Conservation (phyloP, 2,329 filamentous ascomycete genomes). For the Neofusicoccum cordaticola region DNA sequence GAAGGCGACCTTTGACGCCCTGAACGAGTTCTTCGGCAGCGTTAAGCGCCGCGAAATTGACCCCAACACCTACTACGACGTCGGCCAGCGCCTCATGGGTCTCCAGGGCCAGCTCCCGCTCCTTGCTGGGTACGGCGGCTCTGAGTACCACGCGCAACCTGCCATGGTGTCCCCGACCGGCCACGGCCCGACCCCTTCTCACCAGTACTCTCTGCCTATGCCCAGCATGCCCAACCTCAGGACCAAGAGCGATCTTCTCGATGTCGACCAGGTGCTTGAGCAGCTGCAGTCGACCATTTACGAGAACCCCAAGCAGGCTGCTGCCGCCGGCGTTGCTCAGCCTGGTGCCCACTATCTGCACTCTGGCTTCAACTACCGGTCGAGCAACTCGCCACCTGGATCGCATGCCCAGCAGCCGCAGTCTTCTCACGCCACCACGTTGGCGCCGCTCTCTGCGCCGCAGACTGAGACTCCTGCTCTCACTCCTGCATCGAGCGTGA, state of each 20-base stretch:
- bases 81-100: constrained; percentile 82
- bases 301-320: constrained; percentile 81
- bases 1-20: constrained; percentile 67
- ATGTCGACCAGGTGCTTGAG: constrained; percentile 92
- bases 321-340: constrained; percentile 73
- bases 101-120: constrained; percentile 63
- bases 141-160: constrained; percentile 54
- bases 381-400: constrained; percentile 56
- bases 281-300: constrained; percentile 96
- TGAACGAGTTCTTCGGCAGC: constrained; percentile 92
- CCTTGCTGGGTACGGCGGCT: constrained; percentile 32
- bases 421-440: constrained; percentile 53
- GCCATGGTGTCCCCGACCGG: constrained; percentile 53
- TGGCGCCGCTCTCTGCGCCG: constrained; percentile 42
- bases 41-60: constrained; percentile 90
- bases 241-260: constrained; percentile 89
- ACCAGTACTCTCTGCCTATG: constrained; percentile 80
- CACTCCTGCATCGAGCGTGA: constrained; percentile 70
- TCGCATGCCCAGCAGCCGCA: constrained; percentile 32
- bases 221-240: constrained; percentile 83
- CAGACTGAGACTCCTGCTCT: constrained; percentile 67
- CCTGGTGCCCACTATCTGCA: constrained; percentile 66
- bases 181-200: constrained; percentile 60
- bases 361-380: constrained; percentile 50
- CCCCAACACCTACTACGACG: constrained; percentile 82